phyloP scores from a whole-genome alignment of 2,329 filamentous ascomycete genomes.

The Sporothrix protearum region DNA sequence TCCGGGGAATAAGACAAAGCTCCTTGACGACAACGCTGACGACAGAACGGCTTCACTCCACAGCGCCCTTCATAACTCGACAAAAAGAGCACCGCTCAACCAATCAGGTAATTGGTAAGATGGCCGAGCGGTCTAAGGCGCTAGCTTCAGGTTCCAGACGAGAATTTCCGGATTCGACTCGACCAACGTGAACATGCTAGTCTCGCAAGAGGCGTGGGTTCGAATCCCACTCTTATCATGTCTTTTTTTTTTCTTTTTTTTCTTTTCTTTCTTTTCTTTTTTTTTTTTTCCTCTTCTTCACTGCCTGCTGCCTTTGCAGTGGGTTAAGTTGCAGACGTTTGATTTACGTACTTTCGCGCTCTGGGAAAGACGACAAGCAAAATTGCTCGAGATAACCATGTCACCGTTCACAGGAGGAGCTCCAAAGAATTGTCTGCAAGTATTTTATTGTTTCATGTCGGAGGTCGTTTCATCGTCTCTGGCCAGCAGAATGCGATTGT shows the following conservation, averaged over 20 bases:
- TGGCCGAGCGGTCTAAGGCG: constrained; percentile 31
- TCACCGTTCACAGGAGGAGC: background rate
- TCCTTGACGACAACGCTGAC: background rate
- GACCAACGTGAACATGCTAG: constrained; percentile 23
- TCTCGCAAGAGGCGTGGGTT: constrained; percentile 31
- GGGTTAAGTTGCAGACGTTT: background rate
- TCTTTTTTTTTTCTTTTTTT: background rate
- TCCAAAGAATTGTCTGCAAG: background rate
- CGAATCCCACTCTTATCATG: constrained; percentile 31
- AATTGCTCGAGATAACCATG: background rate
- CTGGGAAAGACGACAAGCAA: background rate
- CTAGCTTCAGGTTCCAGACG: constrained; percentile 28
- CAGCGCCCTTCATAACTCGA: background rate
- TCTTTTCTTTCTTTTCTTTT: constrained; percentile 17
- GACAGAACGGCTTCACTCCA: no score
- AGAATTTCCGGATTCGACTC: constrained; percentile 11
- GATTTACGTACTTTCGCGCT: background rate
- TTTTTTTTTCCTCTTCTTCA: no score
- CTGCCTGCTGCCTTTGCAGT: no score
- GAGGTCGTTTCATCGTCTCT: background rate
- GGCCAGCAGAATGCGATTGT: background rate
- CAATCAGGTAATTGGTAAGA: constrained; percentile 26
- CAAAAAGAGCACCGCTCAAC: background rate
- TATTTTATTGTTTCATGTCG: background rate
- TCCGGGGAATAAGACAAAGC: background rate